Percentiles rank a stretch among this genome's conserved stretches.
Conservation (phyloP, 129 eudicot species). For the Glebionis coronaria region DNA sequence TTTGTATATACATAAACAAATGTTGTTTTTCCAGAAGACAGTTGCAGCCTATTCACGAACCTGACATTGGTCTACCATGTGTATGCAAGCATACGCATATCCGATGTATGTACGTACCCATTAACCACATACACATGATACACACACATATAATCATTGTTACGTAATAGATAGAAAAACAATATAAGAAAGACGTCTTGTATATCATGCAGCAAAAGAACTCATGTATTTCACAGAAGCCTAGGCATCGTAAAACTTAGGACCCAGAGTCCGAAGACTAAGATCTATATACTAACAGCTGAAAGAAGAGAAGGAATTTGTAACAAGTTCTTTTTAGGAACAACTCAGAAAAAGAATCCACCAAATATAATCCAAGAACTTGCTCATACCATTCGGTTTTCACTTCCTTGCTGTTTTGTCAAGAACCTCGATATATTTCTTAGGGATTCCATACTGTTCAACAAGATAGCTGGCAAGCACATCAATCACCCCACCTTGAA, state of each 20-base stretch:
- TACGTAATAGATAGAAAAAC: too few species aligned
- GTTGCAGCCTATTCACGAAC: too few species aligned
- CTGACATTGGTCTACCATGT: too few species aligned
- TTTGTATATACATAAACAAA: too few species aligned
- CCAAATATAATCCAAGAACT: background rate
- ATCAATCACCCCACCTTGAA: conserved; percentile 95
- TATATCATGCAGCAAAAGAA: background rate
- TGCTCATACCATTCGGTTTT: conserved; percentile 1
- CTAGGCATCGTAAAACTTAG: background rate
- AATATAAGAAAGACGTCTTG: background rate
- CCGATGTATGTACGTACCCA: too few species aligned
- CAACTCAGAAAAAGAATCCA: background rate
- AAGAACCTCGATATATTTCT: conserved; percentile 77
- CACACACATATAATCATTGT: too few species aligned
- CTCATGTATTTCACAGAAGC: background rate
- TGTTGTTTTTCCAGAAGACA: too few species aligned
- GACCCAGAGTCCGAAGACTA: background rate
- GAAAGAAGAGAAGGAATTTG: background rate
- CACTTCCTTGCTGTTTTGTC: conserved; percentile 88
- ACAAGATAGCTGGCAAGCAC: conserved; percentile 85
- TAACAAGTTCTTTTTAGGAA: background rate
- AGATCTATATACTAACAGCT: conserved; percentile 3
- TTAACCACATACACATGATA: too few species aligned
- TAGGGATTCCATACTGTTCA: conserved; percentile 92
- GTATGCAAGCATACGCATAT: too few species aligned